Percentiles rank a stretch among this genome's conserved stretches.
Evolutionary conservation across 768 basidiomycete species (phyloP).

Genomic region (Lentinula sp.): DNA sequence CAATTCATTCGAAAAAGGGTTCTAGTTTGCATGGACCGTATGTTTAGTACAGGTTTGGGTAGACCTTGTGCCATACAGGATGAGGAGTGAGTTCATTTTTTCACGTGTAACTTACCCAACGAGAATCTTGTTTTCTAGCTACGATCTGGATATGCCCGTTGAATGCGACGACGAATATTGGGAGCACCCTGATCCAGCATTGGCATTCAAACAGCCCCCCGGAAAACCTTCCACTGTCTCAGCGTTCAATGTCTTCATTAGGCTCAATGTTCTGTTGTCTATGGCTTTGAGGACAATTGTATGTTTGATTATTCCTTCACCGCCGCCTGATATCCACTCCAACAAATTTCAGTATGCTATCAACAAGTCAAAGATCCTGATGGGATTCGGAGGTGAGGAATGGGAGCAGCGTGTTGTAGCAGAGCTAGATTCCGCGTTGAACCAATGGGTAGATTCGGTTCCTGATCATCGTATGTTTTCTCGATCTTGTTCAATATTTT

Average conservation of each 20-base stretch:
- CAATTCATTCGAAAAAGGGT: conserved; percentile 1
- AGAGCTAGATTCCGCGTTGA: conserved; percentile 53
- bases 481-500: conserved; percentile 7
- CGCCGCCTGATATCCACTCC: conserved; percentile 5
- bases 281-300: conserved; percentile 41
- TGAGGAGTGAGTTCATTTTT: conserved; percentile 36
- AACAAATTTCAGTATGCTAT: conserved; percentile 53
- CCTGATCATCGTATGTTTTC: conserved; percentile 31
- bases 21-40: conserved; percentile 10
- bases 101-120: neutral
- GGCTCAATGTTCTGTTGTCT: conserved; percentile 39
- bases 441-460: conserved; percentile 51
- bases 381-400: conserved; percentile 37
- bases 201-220: conserved; percentile 42
- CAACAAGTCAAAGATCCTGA: conserved; percentile 51
- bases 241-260: conserved; percentile 33
- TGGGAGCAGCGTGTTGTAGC: conserved; percentile 51
- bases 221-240: conserved; percentile 31
- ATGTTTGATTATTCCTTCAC: conserved; percentile 4
- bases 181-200: conserved; percentile 28
- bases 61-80: conserved; percentile 53
- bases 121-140: conserved; percentile 18
- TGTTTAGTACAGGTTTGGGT: conserved; percentile 35
- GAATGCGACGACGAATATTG: conserved; percentile 49
- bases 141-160: conserved; percentile 44